phyloP scores from a whole-genome alignment of 805 yeast genomes.

The Pichia exigua region DNA sequence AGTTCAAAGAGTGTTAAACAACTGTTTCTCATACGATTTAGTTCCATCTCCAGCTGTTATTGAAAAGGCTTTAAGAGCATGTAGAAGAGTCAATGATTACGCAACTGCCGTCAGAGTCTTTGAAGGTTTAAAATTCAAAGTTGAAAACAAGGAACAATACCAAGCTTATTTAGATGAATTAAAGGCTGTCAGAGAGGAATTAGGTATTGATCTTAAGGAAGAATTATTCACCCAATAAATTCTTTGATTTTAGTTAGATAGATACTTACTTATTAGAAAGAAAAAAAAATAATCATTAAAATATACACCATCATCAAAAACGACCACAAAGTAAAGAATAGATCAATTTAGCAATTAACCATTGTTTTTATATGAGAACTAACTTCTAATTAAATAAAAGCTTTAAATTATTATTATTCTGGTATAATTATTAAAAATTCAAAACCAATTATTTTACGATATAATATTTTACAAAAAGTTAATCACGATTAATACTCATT shows the following conservation, averaged over 20 bases:
- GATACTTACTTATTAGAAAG: neutral
- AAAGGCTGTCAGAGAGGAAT: slow-evolving; percentile 82
- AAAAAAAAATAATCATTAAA: neutral
- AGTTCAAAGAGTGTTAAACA: slow-evolving; percentile 91
- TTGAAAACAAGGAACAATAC: slow-evolving; percentile 89
- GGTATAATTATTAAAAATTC: neutral
- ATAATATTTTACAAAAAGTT: neutral
- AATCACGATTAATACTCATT: neutral
- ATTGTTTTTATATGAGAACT: slow-evolving; percentile 18
- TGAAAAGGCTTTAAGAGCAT: slow-evolving; percentile 93
- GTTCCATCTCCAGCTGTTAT: slow-evolving; percentile 97
- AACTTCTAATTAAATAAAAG: neutral
- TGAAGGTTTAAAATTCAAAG: slow-evolving; percentile 94
- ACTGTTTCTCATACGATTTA: slow-evolving; percentile 95
- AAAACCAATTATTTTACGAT: neutral
- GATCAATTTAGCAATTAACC: neutral
- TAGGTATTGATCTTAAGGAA: slow-evolving; percentile 90
- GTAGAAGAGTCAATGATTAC: slow-evolving; percentile 98
- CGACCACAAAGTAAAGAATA: neutral
- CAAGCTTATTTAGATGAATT: slow-evolving; percentile 93
- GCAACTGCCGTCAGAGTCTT: slow-evolving; percentile 98
- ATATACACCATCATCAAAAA: neutral
- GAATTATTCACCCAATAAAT: slow-evolving; percentile 48
- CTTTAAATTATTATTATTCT: neutral
- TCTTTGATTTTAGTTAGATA: neutral